Evolutionary conservation across 164 flowering plant species (phyloP).

Genomic region (Taxillus chinensis): DNA sequence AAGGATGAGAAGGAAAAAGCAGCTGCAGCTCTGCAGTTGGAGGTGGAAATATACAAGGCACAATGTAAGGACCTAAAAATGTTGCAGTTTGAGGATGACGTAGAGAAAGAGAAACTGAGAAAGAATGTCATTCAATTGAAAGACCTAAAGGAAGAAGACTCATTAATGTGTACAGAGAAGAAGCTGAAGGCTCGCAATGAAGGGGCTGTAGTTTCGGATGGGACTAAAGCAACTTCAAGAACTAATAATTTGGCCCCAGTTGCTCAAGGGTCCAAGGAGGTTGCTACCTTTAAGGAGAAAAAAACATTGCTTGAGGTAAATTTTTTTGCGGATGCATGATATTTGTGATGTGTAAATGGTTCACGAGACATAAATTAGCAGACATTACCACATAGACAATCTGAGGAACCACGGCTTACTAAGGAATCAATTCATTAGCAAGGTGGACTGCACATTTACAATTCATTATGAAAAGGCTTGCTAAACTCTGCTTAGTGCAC

Average conservation of each 20-base stretch:
- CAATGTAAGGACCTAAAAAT: slow-evolving; percentile 43
- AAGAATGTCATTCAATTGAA: slow-evolving; percentile 42
- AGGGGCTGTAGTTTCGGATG: slow-evolving; percentile 23
- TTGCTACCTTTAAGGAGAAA: slow-evolving; percentile 43
- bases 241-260: slow-evolving; percentile 25
- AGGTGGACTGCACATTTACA: too few species aligned
- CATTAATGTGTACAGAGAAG: slow-evolving; percentile 37
- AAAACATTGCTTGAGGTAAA: slow-evolving; percentile 67
- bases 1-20: slow-evolving; percentile 46
- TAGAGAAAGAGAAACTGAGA: slow-evolving; percentile 59
- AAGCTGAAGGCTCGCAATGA: slow-evolving; percentile 42
- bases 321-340: neutral
- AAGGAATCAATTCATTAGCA: too few species aligned
- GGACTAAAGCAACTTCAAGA: slow-evolving; percentile 20
- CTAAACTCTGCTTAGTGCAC: too few species aligned
- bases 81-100: slow-evolving; percentile 33
- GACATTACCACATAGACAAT: too few species aligned
- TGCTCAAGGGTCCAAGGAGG: slow-evolving; percentile 44
- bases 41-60: slow-evolving; percentile 35
- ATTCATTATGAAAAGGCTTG: too few species aligned
- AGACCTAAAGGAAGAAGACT: slow-evolving; percentile 51
- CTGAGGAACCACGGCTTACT: too few species aligned
- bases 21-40: slow-evolving; percentile 25
- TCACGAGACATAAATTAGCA: neutral
- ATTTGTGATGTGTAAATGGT: neutral